Percentiles rank a stretch among this genome's conserved stretches.
Evolutionary conservation across 441 rosid genomes (phyloP).

Genomic region (Adansonia gregorii): DNA sequence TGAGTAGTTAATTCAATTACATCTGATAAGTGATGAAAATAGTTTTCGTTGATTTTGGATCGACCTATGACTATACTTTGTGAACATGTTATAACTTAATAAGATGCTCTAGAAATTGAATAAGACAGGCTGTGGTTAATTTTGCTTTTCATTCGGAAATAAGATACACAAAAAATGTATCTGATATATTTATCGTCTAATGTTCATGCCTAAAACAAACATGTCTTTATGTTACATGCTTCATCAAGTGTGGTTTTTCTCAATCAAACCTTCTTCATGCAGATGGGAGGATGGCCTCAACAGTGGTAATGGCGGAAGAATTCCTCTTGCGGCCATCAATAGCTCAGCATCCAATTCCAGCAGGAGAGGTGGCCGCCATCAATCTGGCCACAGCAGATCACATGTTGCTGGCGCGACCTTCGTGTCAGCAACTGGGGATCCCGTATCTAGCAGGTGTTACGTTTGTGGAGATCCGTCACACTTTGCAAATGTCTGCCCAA

Average conservation of each 20-base stretch:
- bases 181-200: background rate
- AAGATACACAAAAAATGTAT: background rate
- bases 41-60: slow-evolving; percentile 14
- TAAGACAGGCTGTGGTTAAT: background rate
- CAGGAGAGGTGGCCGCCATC: slow-evolving; percentile 56
- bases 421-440: slow-evolving; percentile 88
- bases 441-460: slow-evolving; percentile 71
- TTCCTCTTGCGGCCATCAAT: slow-evolving; percentile 30
- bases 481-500: slow-evolving; percentile 88
- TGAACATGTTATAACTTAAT: slow-evolving; percentile 10
- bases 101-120: background rate
- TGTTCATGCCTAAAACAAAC: background rate
- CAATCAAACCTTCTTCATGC: slow-evolving; percentile 28
- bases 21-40: slow-evolving; percentile 8
- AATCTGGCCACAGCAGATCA: slow-evolving; percentile 44
- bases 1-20: background rate
- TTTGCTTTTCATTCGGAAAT: background rate
- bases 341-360: slow-evolving; percentile 46
- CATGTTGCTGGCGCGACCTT: slow-evolving; percentile 48
- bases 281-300: slow-evolving; percentile 89
- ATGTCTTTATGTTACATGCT: background rate
- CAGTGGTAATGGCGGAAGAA: slow-evolving; percentile 49
- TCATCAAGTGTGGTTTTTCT: background rate
- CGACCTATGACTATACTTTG: background rate
- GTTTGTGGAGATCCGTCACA: slow-evolving; percentile 96